A percentile compares a stretch with the other conserved stretches of the same genome.
These are phyloP conservation scores for Sugiyamaella boreocaroliniensis DNA, from an alignment of 805 yeast genomes.

Conservation along the genomic window DNA sequence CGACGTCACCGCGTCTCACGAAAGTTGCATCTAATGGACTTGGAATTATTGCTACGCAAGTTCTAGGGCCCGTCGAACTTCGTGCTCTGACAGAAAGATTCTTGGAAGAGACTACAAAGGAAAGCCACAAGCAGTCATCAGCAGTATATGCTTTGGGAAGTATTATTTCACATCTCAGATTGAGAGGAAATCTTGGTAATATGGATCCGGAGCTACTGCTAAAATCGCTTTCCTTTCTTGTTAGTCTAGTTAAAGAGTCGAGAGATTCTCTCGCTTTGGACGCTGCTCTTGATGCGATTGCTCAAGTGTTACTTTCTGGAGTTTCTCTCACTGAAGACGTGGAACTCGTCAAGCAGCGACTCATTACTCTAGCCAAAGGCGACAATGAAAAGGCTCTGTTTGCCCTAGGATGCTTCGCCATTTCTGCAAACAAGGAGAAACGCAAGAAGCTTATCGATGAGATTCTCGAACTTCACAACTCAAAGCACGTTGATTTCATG, in stretches of 20 bases:
- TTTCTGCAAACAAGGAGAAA: conserved; percentile 23
- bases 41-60: conserved; percentile 31
- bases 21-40: conserved; percentile 18
- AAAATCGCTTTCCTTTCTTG: background rate
- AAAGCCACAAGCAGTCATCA: conserved; percentile 12
- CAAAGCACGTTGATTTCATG: conserved; percentile 68
- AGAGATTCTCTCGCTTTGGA: conserved; percentile 7
- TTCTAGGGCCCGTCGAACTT: background rate
- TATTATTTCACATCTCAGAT: conserved; percentile 37
- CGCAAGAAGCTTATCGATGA: conserved; percentile 34
- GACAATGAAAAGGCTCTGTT: conserved; percentile 54
- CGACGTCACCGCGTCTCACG: conserved; percentile 10
- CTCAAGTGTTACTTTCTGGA: conserved; percentile 38
- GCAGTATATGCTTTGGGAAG: conserved; percentile 36
- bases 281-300: conserved; percentile 25
- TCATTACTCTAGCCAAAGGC: conserved; percentile 34
- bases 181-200: conserved; percentile 21
- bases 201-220: background rate
- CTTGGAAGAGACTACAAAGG: conserved; percentile 2
- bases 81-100: background rate
- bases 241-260: conserved; percentile 10
- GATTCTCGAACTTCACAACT: conserved; percentile 50
- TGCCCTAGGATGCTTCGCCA: conserved; percentile 53
- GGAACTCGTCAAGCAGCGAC: conserved; percentile 7
- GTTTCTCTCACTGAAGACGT: conserved; percentile 23